Evolutionary conservation across 441 rosid species (phyloP).

Genomic region (Pelargonium cotyledonis): DNA sequence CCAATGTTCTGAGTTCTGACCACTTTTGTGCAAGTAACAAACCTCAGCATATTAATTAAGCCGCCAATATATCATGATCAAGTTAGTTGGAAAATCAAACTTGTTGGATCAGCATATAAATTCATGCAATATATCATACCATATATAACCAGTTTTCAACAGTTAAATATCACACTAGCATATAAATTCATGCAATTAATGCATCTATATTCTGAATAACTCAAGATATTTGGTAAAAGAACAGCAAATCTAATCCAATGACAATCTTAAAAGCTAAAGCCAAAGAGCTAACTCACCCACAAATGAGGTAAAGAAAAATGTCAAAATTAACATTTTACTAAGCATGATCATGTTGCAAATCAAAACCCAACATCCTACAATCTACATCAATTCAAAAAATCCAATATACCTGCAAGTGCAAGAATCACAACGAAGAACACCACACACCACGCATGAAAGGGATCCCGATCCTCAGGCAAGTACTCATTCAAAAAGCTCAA

Average conservation of each 20-base stretch:
- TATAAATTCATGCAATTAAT: too few relatives aligned
- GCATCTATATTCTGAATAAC: too few relatives aligned
- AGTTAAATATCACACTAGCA: too few relatives aligned
- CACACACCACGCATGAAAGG: constrained; percentile 77
- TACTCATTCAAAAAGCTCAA: constrained; percentile 70
- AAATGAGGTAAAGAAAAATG: too few relatives aligned
- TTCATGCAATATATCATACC: too few relatives aligned
- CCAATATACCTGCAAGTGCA: constrained; percentile 57
- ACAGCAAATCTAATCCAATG: neutral
- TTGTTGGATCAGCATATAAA: neutral
- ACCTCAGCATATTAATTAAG: too few relatives aligned
- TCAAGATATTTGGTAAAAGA: neutral
- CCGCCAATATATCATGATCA: too few relatives aligned
- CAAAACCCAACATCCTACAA: neutral
- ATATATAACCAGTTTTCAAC: too few relatives aligned
- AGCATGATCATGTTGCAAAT: neutral
- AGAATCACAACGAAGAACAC: constrained; percentile 59
- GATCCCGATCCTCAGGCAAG: constrained; percentile 99
- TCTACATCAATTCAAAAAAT: neutral
- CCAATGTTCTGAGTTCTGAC: too few relatives aligned
- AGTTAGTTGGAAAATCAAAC: too few relatives aligned
- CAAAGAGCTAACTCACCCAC: neutral
- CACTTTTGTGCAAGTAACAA: too few relatives aligned
- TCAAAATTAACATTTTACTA: too few relatives aligned
- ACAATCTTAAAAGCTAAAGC: neutral